Evolutionary conservation across 2,329 filamentous ascomycete species (phyloP), one percentile per base, ranked within the genome.

Genomic region (Tolypocladium ovalisporum): DNA sequence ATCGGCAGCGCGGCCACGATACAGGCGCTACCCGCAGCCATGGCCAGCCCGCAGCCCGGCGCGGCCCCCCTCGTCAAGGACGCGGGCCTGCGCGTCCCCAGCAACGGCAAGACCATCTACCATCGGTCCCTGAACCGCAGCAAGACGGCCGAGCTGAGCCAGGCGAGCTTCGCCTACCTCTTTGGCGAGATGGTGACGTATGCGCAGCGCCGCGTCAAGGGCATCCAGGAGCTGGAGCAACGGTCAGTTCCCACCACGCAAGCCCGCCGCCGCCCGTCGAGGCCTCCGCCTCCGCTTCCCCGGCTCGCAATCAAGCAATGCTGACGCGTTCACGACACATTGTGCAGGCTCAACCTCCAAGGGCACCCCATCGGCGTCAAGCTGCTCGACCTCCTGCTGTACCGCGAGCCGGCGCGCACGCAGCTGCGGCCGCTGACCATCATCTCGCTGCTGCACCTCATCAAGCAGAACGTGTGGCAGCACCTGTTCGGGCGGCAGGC

Each of bases 141-240:
- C 66, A 89, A 90, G 71, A 90, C 89, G 65, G 83, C 89, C 58
- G 93, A 97, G 78, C 84, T 95, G 63, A 96, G 91, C 72, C 88
- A 95, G 69, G 85, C 94, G 13, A 91, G 90, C 74, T 97, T 99
- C 74, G 93, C 94, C 47, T 97, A 96, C 73, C 80, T 99, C 59
- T 97, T 99, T 71, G 87, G 88, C 60, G 93, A 97, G 77, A 96
- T 97, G 89, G 92, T 99, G 54, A 87, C 85, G 67, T 97, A 97
- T 73, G 93, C 94, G 64, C 94, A 97, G 72, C 82, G 86, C 67
- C 82, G 89, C 61, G 93, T 97, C 56, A 94, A 89, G 63, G 92
- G 90, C 8, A 96, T 99, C 59, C 88, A 93, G 66, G 94, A 97
- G 72, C 78, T 99, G 22, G 94, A 99, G 72, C 90, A 92, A 75